phyloP scores from a whole-genome alignment of 2,329 filamentous ascomycete genomes.

The Xylaria sp. region DNA sequence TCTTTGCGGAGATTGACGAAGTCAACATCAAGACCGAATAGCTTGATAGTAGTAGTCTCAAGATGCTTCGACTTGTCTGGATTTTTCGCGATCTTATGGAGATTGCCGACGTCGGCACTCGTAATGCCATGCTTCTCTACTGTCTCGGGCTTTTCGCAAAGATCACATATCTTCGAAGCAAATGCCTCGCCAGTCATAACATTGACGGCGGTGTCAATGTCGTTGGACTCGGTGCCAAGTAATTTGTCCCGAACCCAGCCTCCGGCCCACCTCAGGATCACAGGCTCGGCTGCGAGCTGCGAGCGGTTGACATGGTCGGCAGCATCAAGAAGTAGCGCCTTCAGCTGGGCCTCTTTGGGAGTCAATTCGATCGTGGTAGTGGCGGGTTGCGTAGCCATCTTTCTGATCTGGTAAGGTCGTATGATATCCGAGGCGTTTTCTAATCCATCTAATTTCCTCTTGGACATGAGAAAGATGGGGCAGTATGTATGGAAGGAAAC shows the following conservation, averaged over 20 bases:
- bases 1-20: slow-evolving; percentile 94
- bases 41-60: slow-evolving; percentile 84
- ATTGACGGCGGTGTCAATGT: slow-evolving; percentile 87
- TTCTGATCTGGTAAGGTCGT: slow-evolving; percentile 35
- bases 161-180: slow-evolving; percentile 70
- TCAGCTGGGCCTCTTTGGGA: slow-evolving; percentile 72
- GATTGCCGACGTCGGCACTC: slow-evolving; percentile 67
- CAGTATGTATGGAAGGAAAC: background rate
- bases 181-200: slow-evolving; percentile 82
- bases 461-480: slow-evolving; percentile 36
- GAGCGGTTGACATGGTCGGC: slow-evolving; percentile 68
- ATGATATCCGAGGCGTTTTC: slow-evolving; percentile 26
- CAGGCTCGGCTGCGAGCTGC: slow-evolving; percentile 55
- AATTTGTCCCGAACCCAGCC: slow-evolving; percentile 90
- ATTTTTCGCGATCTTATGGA: slow-evolving; percentile 90
- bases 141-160: slow-evolving; percentile 66
- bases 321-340: slow-evolving; percentile 81
- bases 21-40: slow-evolving; percentile 88
- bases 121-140: slow-evolving; percentile 64
- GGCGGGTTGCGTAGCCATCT: slow-evolving; percentile 38
- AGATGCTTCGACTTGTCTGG: slow-evolving; percentile 97
- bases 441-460: slow-evolving; percentile 37
- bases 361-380: slow-evolving; percentile 60
- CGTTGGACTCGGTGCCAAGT: slow-evolving; percentile 72
- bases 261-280: slow-evolving; percentile 78